Evolutionary conservation across 1,284 basidiomycete species (phyloP), one percentile per base, ranked within the genome.

Genomic region (Neotropicomus parvogracilis): DNA sequence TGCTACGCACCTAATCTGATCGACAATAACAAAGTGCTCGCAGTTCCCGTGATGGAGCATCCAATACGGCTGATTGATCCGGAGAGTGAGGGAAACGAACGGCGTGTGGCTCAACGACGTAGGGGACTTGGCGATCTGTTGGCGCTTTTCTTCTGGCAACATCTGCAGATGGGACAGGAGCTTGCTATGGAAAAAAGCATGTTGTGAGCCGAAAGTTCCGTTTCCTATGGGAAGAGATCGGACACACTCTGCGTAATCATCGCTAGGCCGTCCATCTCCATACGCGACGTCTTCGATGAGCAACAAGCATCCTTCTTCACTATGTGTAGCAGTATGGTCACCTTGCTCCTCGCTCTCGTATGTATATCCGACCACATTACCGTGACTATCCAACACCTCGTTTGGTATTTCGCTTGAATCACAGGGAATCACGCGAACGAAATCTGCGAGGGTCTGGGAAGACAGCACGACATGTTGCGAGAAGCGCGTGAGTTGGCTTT

Each of bases 31-130:
- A 60, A 83, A 85, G 59, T 92, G 90, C 55, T 91, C 88, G 57
- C 87, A 91, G 56, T 80, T 83, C 20, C 89, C 90, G 48, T 79
- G 75, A 59, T 92, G 89, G 16, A 91, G 67, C 47, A 90, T 69
- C 80, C 84, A 89, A 57, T 91, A 91, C 1, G 90, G 89, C 58
- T 86, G 74, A 54, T 85, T 78, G 26, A 88, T 64, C 33, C 81
- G 74, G 19, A 89, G 62, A 6, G 70, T 69, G 27, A 90, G 72
- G 2, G 79, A 75, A 1, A 70, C 64, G 34, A 90, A 67, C 8
- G 58, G 54, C 8, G 78, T 78, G 42, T 78, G 70, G 49, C 69
- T 62, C 59, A 83, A 71, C 4, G 75, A 57, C 2, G 65, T 70
- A 8, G 72, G 33, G 5, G 78, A 80, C 48, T 75, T 79, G 17